Percentiles rank a stretch among this genome's conserved stretches.
These are phyloP conservation scores for Adansonia grandidieri DNA, from an alignment of 441 rosid species.

Conservation along the genomic window DNA sequence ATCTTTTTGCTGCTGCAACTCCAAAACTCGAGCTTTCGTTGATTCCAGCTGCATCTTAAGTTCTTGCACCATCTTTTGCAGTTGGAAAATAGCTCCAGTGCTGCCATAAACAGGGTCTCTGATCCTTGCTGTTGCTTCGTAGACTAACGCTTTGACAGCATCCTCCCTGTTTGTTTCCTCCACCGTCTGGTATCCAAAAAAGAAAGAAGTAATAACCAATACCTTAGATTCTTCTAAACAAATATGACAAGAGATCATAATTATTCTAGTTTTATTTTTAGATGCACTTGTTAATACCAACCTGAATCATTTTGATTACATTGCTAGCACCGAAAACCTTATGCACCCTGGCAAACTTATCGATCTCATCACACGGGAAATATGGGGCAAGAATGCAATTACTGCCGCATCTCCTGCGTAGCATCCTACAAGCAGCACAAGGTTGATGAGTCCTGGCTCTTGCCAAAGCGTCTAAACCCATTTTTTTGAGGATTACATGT, in stretches of 20 bases:
- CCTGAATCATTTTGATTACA: constrained; percentile 49
- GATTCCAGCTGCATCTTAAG: constrained; percentile 37
- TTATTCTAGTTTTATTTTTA: background rate
- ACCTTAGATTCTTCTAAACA: background rate
- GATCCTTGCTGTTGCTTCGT: constrained; percentile 52
- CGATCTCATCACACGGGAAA: constrained; percentile 38
- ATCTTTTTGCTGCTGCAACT: constrained; percentile 36
- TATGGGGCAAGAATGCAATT: constrained; percentile 46
- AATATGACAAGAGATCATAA: background rate
- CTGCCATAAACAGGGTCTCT: constrained; percentile 54
- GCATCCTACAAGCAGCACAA: constrained; percentile 45
- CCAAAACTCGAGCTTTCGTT: constrained; percentile 25
- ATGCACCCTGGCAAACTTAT: constrained; percentile 39
- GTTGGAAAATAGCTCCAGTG: constrained; percentile 38
- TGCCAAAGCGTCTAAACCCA: constrained; percentile 26
- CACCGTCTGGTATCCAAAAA: constrained; percentile 35
- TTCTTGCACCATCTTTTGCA: constrained; percentile 42
- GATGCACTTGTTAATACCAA: constrained; percentile 20
- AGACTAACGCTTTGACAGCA: constrained; percentile 45
- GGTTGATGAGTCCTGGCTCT: constrained; percentile 39
- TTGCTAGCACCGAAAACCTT: constrained; percentile 48
- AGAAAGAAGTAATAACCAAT: background rate
- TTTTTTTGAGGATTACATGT: constrained; percentile 4
- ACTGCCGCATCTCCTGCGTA: constrained; percentile 43
- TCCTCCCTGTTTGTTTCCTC: constrained; percentile 48